A percentile compares a stretch with the other conserved stretches of the same genome.
Conservation (phyloP, 2,329 filamentous ascomycete genomes). For the Pseudopyrenochaeta lycopersici region DNA sequence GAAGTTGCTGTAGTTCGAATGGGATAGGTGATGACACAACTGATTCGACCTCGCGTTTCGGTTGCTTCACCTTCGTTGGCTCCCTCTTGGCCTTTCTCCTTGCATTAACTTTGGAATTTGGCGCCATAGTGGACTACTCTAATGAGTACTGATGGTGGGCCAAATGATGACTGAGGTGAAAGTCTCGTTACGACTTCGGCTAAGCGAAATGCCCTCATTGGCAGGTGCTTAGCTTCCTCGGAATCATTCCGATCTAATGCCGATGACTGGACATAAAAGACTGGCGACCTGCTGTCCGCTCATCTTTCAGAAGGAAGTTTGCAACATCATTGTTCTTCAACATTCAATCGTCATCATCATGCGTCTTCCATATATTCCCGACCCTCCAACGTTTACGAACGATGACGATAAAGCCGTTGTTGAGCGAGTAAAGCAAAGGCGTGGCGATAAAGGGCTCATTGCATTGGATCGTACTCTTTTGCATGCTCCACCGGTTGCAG, state of each 20-base stretch:
- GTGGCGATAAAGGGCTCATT: conserved; percentile 60
- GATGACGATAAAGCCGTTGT: conserved; percentile 61
- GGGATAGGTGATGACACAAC: conserved; percentile 49
- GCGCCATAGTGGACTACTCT: conserved; percentile 14
- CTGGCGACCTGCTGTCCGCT: no score
- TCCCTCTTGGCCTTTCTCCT: conserved; percentile 23
- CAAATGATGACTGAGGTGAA: background rate
- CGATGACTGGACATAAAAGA: conserved; percentile 1
- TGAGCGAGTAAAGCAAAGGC: conserved; percentile 60
- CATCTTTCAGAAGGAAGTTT: no score
- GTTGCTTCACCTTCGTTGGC: conserved; percentile 4
- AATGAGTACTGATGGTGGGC: background rate
- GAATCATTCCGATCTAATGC: conserved; percentile 18
- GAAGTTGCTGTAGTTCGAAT: conserved; percentile 69
- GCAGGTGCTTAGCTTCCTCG: conserved; percentile 1
- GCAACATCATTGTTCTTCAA: no score
- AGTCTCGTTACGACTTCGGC: conserved; percentile 17
- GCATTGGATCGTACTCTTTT: conserved; percentile 64
- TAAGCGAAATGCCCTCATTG: conserved; percentile 12
- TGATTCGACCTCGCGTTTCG: conserved; percentile 9
- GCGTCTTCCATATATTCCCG: conserved; percentile 63
- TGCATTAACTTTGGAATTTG: conserved; percentile 21
- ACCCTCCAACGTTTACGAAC: conserved; percentile 58
- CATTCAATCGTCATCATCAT: conserved; percentile 44
- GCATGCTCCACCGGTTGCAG: conserved; percentile 63